Evolutionary conservation across 352 stramenopile genomes (phyloP).

Genomic region (Pythium phragmitis): DNA sequence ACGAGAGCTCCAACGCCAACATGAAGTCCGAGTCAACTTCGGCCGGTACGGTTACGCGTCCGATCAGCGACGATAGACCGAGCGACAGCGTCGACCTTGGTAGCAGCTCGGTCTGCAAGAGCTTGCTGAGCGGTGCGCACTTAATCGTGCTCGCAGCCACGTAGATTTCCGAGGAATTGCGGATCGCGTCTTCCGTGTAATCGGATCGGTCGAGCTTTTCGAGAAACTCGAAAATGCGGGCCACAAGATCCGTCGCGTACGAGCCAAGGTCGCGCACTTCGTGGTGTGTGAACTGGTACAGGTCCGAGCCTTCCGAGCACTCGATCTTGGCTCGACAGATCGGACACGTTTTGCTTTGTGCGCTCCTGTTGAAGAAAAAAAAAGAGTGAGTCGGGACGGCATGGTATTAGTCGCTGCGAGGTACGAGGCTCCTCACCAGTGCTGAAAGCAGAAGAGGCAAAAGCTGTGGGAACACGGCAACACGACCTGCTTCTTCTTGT

Average conservation of each 20-base stretch:
- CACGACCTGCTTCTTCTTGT: constrained; percentile 80
- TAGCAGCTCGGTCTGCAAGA: constrained; percentile 54
- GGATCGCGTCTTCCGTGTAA: constrained; percentile 43
- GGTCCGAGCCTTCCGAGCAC: constrained; percentile 72
- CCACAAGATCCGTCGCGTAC: constrained; percentile 76
- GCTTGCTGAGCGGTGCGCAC: constrained; percentile 47
- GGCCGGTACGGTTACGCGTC: constrained; percentile 36
- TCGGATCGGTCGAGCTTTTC: constrained; percentile 59
- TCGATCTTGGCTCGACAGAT: constrained; percentile 74
- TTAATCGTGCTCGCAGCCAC: constrained; percentile 44
- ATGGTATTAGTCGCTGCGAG: not conserved
- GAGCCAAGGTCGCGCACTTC: constrained; percentile 70
- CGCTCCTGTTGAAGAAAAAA: constrained; percentile 36
- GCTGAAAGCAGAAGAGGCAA: constrained; percentile 74
- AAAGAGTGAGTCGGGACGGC: not conserved
- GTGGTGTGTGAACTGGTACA: constrained; percentile 72
- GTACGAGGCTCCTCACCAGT: constrained; percentile 38
- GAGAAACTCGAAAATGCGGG: constrained; percentile 77
- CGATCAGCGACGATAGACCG: constrained; percentile 43
- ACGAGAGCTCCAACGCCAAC: constrained; percentile 60
- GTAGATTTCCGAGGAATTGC: constrained; percentile 49
- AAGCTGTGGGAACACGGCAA: constrained; percentile 78
- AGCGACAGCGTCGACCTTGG: constrained; percentile 44
- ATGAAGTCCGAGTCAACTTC: constrained; percentile 62
- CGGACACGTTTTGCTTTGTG: constrained; percentile 75